Evolutionary conservation across 2,329 filamentous ascomycete genomes (phyloP), one percentile per base, ranked within the genome.

Genomic region (Torrubiella hemipterigena): DNA sequence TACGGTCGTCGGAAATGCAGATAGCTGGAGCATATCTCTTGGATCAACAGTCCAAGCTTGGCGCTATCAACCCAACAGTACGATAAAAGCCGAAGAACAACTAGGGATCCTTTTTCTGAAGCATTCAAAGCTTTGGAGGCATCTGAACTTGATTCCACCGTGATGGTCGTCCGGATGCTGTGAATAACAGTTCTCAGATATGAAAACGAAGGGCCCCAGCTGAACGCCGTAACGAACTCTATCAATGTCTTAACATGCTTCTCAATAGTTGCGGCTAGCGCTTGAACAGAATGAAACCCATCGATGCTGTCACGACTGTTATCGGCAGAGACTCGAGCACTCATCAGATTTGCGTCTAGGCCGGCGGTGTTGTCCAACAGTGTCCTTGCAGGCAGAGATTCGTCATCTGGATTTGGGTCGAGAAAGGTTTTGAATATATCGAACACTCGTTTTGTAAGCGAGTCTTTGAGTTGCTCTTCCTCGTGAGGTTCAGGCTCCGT

Each of bases 11-110:
- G 67, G 38, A 81, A 70, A 47, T 80, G 75, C 27, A 80, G 59
- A 48, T 79, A 81, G 45, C 67, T 74, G 15, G 73, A 73, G 47
- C 73, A 77, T 22, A 81, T 59, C 51, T 81, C 77, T 42, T 78
- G 73, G 22, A 81, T 67, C 31, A 81, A 47, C 14, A 69, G 50
- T 23, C 71, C 67, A 11, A 81, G 59, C 51, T 77, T 79, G 27
- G 64, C 59, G 24, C 61, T 62, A 44, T 80, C 74, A 14, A 78
- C 68, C 71, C 73, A 79, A 41, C 77, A 69, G 45, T 68, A 77
- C 12, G 72, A 67, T 17, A 80, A 55, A 20, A 78, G 58, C 22
- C 72, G 65, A 29, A 81, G 51, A 9, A 70, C 59, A 13, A 73
- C 61, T 10, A 78, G 56, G 3, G 67, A 61, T 16, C 52, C 44